phyloP scores from a whole-genome alignment of 805 yeast species.

The Barnettozyma populi region DNA sequence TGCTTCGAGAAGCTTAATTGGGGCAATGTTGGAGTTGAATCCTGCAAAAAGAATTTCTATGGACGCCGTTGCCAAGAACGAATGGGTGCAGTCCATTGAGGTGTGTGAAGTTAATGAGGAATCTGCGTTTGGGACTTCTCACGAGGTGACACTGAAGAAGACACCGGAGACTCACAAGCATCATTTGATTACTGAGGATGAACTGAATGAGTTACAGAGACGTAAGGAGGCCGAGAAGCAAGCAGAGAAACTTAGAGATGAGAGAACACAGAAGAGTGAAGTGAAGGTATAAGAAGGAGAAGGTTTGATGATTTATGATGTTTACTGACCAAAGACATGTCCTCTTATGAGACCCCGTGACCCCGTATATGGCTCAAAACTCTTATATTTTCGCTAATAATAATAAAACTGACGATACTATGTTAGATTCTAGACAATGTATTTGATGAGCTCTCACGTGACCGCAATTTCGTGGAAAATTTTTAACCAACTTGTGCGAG shows the following conservation, averaged over 20 bases:
- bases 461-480: not conserved
- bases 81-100: conserved; percentile 54
- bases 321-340: not conserved
- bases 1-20: conserved; percentile 55
- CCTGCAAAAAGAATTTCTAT: conserved; percentile 55
- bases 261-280: not conserved
- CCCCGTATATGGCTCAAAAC: too few species aligned
- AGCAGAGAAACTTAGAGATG: not conserved
- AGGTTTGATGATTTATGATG: not conserved
- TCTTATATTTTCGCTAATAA: too few species aligned
- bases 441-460: not conserved
- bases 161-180: conserved; percentile 47
- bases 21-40: conserved; percentile 58
- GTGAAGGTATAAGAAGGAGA: not conserved
- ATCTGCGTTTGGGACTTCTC: conserved; percentile 2
- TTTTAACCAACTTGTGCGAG: not conserved
- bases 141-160: conserved; percentile 19
- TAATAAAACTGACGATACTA: too few species aligned
- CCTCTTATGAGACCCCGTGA: not conserved
- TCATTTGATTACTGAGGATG: conserved; percentile 65
- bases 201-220: conserved; percentile 38
- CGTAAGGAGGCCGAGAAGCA: conserved; percentile 11
- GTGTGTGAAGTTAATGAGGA: conserved; percentile 37
- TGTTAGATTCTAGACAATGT: too few species aligned
- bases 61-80: conserved; percentile 46